A percentile compares a stretch with the other conserved stretches of the same genome.
Evolutionary conservation across 495 filamentous ascomycete genomes (phyloP).

Genomic region (Letharia columbiana): DNA sequence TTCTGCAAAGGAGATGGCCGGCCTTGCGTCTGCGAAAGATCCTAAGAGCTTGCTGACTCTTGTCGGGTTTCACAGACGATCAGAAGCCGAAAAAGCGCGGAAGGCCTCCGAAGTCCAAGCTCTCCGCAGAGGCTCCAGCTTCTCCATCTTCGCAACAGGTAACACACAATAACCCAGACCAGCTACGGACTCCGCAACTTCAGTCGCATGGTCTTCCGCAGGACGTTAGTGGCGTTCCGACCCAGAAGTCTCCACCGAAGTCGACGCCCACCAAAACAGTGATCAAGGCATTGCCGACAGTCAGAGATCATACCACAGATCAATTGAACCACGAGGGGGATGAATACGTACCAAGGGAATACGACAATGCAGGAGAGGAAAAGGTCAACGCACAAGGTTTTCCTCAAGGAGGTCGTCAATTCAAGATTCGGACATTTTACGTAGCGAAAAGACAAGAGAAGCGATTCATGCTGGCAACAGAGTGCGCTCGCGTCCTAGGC

Average conservation of each 20-base stretch:
- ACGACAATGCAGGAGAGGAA: slow-evolving; percentile 82
- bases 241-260: slow-evolving; percentile 71
- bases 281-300: slow-evolving; percentile 90
- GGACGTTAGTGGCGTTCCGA: slow-evolving; percentile 44
- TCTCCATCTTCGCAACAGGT: slow-evolving; percentile 38
- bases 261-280: slow-evolving; percentile 80
- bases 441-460: slow-evolving; percentile 87
- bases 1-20: neutral
- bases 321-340: slow-evolving; percentile 87
- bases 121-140: slow-evolving; percentile 42
- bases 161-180: slow-evolving; percentile 39
- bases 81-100: slow-evolving; percentile 77
- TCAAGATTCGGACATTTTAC: slow-evolving; percentile 85
- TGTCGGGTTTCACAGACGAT: slow-evolving; percentile 43
- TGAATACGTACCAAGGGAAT: slow-evolving; percentile 92
- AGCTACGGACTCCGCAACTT: slow-evolving; percentile 70
- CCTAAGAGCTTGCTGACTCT: slow-evolving; percentile 13
- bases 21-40: neutral
- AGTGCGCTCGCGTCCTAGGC: slow-evolving; percentile 88
- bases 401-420: slow-evolving; percentile 72
- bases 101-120: slow-evolving; percentile 69
- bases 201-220: slow-evolving; percentile 62
- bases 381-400: slow-evolving; percentile 83
- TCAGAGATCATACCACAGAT: slow-evolving; percentile 95
- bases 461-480: slow-evolving; percentile 96